These are phyloP conservation scores for Alternaria brassicae DNA, from an alignment of 2,329 filamentous ascomycete genomes.

Conservation along the genomic window DNA sequence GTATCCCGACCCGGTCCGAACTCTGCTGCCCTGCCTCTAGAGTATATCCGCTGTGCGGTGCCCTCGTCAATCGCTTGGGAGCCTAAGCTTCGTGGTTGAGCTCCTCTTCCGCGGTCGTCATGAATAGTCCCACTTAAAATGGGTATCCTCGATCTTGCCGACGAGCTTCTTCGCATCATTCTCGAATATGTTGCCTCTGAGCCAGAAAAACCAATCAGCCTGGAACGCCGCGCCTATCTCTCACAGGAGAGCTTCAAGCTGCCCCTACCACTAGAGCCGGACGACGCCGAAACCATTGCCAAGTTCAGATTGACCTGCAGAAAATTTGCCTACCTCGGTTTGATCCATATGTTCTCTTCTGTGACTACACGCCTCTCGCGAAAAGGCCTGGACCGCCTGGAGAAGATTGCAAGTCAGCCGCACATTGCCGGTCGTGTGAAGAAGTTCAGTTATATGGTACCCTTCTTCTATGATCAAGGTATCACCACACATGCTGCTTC, in stretches of 20 bases:
- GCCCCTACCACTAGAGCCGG: slow-evolving; percentile 51
- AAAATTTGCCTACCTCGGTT: slow-evolving; percentile 51
- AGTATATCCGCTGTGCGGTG: slow-evolving; percentile 32
- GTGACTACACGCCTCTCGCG: slow-evolving; percentile 61
- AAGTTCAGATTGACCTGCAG: slow-evolving; percentile 54
- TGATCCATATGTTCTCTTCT: slow-evolving; percentile 59
- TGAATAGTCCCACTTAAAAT: slow-evolving; percentile 42
- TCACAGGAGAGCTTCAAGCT: slow-evolving; percentile 61
- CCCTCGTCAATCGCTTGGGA: slow-evolving; percentile 17
- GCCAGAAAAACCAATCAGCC: slow-evolving; percentile 58
- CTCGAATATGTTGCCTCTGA: slow-evolving; percentile 62
- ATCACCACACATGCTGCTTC: background rate
- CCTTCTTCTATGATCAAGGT: slow-evolving; percentile 65
- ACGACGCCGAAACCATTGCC: slow-evolving; percentile 55
- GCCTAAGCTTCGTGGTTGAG: slow-evolving; percentile 10
- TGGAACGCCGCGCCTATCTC: slow-evolving; percentile 59
- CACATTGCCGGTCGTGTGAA: slow-evolving; percentile 63
- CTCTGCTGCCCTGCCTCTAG: slow-evolving; percentile 18
- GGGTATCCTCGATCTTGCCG: slow-evolving; percentile 53
- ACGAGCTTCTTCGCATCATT: slow-evolving; percentile 60
- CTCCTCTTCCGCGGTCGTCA: slow-evolving; percentile 25
- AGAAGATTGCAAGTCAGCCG: slow-evolving; percentile 57
- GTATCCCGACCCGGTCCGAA: slow-evolving; percentile 34
- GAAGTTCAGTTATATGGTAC: slow-evolving; percentile 67
- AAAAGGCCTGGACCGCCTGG: slow-evolving; percentile 58